Evolutionary conservation across 1,284 basidiomycete species (phyloP).

Genomic region (Austroboletus niveus): DNA sequence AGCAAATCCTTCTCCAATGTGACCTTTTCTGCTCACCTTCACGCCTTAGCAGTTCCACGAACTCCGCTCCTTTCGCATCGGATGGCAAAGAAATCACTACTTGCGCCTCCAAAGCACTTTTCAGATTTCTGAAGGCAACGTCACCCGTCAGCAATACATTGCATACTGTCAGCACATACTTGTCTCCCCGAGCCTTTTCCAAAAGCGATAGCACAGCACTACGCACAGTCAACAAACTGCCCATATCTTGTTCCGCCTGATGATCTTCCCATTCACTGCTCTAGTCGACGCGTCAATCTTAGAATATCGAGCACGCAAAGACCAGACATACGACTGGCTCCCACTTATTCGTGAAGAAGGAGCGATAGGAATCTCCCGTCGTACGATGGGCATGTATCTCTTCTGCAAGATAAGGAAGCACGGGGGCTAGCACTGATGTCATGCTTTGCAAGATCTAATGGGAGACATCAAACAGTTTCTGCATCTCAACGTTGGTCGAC

Average conservation of each 20-base stretch:
- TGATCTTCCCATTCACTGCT: slow-evolving; percentile 53
- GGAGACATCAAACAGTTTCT: not conserved
- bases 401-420: slow-evolving; percentile 90
- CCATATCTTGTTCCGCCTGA: slow-evolving; percentile 57
- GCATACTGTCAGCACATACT: slow-evolving; percentile 41
- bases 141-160: not conserved
- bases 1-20: not conserved
- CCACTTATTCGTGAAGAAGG: slow-evolving; percentile 70
- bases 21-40: slow-evolving; percentile 42
- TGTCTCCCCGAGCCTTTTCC: slow-evolving; percentile 68
- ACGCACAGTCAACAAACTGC: slow-evolving; percentile 53
- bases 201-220: slow-evolving; percentile 57
- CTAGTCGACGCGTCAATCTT: slow-evolving; percentile 34
- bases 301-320: not conserved
- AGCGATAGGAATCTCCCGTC: slow-evolving; percentile 37
- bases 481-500: not conserved
- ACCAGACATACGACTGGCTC: slow-evolving; percentile 46
- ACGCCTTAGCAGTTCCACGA: slow-evolving; percentile 41
- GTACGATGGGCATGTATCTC: slow-evolving; percentile 62
- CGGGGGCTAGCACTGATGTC: slow-evolving; percentile 77
- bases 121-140: slow-evolving; percentile 50
- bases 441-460: slow-evolving; percentile 70
- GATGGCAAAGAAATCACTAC: slow-evolving; percentile 52
- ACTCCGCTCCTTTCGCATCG: slow-evolving; percentile 17
- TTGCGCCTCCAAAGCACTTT: slow-evolving; percentile 71